Base-by-base conservation (phyloP, 2,329 filamentous ascomycete species). In the Anthostomella pinea region DNA sequence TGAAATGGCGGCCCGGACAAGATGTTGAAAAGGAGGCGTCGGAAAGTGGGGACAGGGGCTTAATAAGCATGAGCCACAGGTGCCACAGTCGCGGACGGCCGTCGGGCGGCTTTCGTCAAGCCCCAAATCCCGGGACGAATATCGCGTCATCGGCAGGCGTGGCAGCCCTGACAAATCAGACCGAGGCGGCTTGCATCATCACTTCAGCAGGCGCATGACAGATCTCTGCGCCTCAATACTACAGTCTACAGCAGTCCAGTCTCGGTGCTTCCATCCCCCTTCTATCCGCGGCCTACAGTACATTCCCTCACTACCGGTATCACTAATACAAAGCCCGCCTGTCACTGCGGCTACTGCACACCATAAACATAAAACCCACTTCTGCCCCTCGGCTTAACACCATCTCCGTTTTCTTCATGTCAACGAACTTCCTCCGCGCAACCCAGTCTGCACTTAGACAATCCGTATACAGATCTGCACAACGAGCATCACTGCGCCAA, bases 401-500 rank as follows among this genome's bases (percentile, higher is more conserved):
- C 18, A 13, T 25, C 24, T 17, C 23, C 23, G 15, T 17, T 16
- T 33, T 33, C 25, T 37, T 39, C 45, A 50, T 50, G 47, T 50
- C 47, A 38, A 38, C 35, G 32, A 17, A 44, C 34, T 38, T 50
- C 45, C 38, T 53, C 26, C 47, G 49, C 38, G 33, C 36, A 39
- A 39, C 45, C 31, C 44, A 48, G 42, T 45, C 49, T 35, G 34
- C 46, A 16, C 26, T 17, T 17, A 44, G 48, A 51, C 48, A 46
- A 35, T 39, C 50, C 34, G 23, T 49, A 15, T 46, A 43, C 35
- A 39, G 40, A 41, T 33, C 47, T 25, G 9, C 37, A 39, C 40
- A 39, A 18, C 43, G 45, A 27, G 31, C 43, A 33, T 19, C 47
- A 46, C n/a, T 48, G 48, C 45, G 54, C 46, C 47, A 60, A 25